A percentile compares a stretch with the other conserved stretches of the same genome.
phyloP scores from a whole-genome alignment of 352 stramenopile genomes.

The Globisporangium spinosum region DNA sequence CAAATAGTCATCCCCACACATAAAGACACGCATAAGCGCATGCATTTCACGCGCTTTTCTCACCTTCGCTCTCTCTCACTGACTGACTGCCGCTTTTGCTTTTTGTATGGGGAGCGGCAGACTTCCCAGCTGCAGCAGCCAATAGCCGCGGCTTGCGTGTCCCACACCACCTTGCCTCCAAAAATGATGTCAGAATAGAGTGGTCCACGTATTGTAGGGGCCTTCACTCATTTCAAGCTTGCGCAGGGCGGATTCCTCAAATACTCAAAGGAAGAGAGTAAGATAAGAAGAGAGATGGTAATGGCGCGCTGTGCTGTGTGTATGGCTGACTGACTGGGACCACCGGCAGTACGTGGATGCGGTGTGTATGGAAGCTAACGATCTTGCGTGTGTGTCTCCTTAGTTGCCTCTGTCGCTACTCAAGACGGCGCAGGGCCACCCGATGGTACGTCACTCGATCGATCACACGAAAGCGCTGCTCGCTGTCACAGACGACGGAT shows the following conservation, averaged over 20 bases:
- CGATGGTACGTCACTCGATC: constrained; percentile 69
- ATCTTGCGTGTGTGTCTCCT: constrained; percentile 19
- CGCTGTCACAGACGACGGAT: constrained; percentile 1
- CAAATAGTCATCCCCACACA: constrained; percentile 1
- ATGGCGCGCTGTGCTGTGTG: background rate
- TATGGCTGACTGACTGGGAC: background rate
- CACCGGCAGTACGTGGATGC: background rate
- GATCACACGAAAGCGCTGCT: background rate
- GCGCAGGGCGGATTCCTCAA: background rate
- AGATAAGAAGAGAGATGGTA: constrained; percentile 3
- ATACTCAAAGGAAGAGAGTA: constrained; percentile 2
- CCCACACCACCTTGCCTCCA: background rate
- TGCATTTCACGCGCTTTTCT: background rate
- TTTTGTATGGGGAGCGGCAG: background rate
- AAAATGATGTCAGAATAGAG: background rate
- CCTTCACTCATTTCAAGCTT: background rate
- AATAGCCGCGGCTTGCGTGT: background rate
- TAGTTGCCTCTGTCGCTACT: constrained; percentile 95
- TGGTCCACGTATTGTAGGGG: constrained; percentile 1
- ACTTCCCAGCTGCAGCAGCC: background rate
- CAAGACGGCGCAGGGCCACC: constrained; percentile 92
- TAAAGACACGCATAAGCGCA: background rate
- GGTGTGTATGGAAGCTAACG: background rate
- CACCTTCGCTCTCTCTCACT: constrained; percentile 11
- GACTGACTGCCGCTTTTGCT: background rate